Evolutionary conservation across 257 asterid genomes (phyloP), one percentile per base, ranked within the genome.

Genomic region (Penstemon newberryi): DNA sequence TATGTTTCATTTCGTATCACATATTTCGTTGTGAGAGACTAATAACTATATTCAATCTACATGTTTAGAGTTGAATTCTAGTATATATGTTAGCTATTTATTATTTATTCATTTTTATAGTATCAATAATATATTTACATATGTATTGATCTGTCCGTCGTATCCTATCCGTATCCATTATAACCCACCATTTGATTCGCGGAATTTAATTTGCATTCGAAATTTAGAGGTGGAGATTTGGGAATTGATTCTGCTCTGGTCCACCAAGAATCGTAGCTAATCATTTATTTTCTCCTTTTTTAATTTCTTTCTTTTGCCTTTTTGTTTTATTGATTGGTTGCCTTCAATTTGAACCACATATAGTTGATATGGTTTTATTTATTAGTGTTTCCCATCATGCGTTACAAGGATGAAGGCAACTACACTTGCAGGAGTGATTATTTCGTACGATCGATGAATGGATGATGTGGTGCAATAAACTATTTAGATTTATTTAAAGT

Each of bases 261-360:
- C 66, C 80, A 70, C 69, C 62, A 56, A 70, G 60, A 66, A 55
- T 66, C 53, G 59, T 63, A 19, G 60, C 60, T 56, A 37, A 25
- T 25, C 33, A 25, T 25, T 25, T 25, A 25, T 25, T 25, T 1
- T 25, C 33, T 25, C 2, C 66, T 46, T 47, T 73, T 73, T 61
- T 56, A 59, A 67, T 45, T 50, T 63, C 62, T 63, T 63, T 46
- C 63, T 62, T 65, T 46, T 62, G 33, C 33, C 33, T 25, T 25
- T 25, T 25, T 25, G 33, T 25, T 25, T 25, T 25, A 25, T 25
- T 25, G 33, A 25, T 25, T 25, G 33, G n/a, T 71, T 75, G 59
- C 79, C 43, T 66, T 76, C 57, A 69, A 68, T 76, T 68, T 66
- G 61, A 75, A 44, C 81, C 84, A 69, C 76, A 64, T 52, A 54